A percentile compares a stretch with the other conserved stretches of the same genome.
phyloP scores from a whole-genome alignment of 2,329 filamentous ascomycete genomes.

The Pyricularia grisea region DNA sequence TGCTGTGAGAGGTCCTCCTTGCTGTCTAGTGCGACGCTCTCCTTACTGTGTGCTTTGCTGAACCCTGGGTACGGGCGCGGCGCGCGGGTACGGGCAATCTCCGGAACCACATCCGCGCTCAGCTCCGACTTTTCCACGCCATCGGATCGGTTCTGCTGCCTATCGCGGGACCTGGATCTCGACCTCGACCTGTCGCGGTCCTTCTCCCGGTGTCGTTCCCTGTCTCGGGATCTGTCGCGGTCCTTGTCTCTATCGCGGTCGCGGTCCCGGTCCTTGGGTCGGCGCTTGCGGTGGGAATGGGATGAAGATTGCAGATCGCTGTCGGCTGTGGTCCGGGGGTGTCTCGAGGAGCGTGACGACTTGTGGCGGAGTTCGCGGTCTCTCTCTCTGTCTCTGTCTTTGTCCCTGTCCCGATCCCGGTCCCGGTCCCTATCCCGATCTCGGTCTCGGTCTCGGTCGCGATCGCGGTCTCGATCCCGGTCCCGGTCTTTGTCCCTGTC shows the following conservation, averaged over 20 bases:
- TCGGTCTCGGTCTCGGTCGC: slow-evolving; percentile 4
- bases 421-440: slow-evolving; percentile 13
- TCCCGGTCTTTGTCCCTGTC: slow-evolving; percentile 19
- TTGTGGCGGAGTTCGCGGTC: slow-evolving; percentile 27
- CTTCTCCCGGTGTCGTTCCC: neutral
- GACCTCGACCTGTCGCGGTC: slow-evolving; percentile 7
- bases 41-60: slow-evolving; percentile 87
- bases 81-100: slow-evolving; percentile 33
- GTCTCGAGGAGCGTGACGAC: slow-evolving; percentile 30
- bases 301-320: slow-evolving; percentile 28
- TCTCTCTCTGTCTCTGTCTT: slow-evolving; percentile 12
- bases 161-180: neutral
- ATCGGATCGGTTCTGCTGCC: slow-evolving; percentile 7
- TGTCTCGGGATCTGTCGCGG: slow-evolving; percentile 7
- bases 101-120: slow-evolving; percentile 33
- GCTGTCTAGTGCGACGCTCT: slow-evolving; percentile 64
- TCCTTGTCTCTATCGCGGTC: slow-evolving; percentile 13
- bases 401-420: slow-evolving; percentile 2
- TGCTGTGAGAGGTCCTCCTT: slow-evolving; percentile 36
- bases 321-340: slow-evolving; percentile 21
- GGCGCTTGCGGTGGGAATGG: slow-evolving; percentile 20
- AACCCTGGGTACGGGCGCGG: slow-evolving; percentile 70
- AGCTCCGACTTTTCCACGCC: slow-evolving; percentile 7
- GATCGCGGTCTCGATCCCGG: slow-evolving; percentile 10
- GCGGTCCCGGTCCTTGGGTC: slow-evolving; percentile 21